Evolutionary conservation across 257 asterid genomes (phyloP).

Genomic region (Solanum medicagineum): DNA sequence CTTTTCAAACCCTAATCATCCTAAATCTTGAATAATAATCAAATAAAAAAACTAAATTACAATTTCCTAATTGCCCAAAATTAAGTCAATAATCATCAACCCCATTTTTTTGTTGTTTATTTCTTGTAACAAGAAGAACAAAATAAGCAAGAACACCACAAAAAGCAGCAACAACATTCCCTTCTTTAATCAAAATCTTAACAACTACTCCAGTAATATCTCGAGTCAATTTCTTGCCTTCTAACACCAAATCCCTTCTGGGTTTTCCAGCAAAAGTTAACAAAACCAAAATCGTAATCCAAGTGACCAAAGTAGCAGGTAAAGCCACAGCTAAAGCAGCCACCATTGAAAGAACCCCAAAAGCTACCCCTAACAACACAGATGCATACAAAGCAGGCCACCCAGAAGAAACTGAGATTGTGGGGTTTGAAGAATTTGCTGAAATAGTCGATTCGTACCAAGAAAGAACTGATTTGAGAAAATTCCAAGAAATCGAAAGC

Average conservation of each 20-base stretch:
- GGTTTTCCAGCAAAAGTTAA: slow-evolving; percentile 76
- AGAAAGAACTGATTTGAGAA: slow-evolving; percentile 50
- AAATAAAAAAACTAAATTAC: not conserved
- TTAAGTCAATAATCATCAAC: not conserved
- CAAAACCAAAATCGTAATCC: slow-evolving; percentile 75
- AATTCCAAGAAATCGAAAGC: slow-evolving; percentile 68
- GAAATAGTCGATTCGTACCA: slow-evolving; percentile 38
- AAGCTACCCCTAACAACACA: slow-evolving; percentile 44
- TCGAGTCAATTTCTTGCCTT: slow-evolving; percentile 75
- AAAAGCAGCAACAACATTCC: slow-evolving; percentile 71
- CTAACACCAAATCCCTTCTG: slow-evolving; percentile 47
- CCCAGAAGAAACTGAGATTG: slow-evolving; percentile 6
- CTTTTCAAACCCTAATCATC: not conserved
- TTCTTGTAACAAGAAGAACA: slow-evolving; percentile 30
- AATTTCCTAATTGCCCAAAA: not conserved
- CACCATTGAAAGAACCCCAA: slow-evolving; percentile 72
- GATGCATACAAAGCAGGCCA: slow-evolving; percentile 74
- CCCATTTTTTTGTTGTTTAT: slow-evolving; percentile 1
- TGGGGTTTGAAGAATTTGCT: slow-evolving; percentile 1
- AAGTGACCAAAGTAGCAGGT: slow-evolving; percentile 82
- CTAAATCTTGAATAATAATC: not conserved
- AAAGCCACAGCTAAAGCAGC: slow-evolving; percentile 82
- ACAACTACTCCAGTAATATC: slow-evolving; percentile 61
- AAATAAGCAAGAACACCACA: slow-evolving; percentile 79
- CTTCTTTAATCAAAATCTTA: slow-evolving; percentile 71